Percentiles rank a stretch among this genome's conserved stretches.
Conservation (phyloP, 352 stramenopile genomes). For the Aphanomyces invadans region DNA sequence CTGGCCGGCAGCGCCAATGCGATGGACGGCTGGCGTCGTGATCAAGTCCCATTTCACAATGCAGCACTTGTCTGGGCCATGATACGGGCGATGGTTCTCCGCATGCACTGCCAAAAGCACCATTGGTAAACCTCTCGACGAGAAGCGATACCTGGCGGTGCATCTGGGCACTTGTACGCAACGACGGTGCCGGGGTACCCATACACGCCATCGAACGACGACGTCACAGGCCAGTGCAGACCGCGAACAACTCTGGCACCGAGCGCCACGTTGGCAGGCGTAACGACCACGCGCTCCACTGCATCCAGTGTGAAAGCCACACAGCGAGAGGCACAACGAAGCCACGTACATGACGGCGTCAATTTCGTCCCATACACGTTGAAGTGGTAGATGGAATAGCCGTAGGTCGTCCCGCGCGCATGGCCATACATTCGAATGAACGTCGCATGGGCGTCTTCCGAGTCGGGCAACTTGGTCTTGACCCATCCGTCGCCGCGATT, state of each 20-base stretch:
- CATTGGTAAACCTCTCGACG: background rate
- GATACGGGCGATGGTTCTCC: background rate
- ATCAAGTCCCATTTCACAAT: conserved; percentile 12
- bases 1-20: background rate
- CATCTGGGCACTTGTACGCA: background rate
- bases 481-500: background rate
- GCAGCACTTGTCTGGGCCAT: conserved; percentile 1
- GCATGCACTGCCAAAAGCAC: background rate
- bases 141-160: background rate
- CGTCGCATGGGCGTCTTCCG: background rate
- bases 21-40: background rate
- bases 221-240: conserved; percentile 1
- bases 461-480: background rate
- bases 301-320: no score
- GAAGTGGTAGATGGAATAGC: conserved; percentile 15
- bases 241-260: background rate
- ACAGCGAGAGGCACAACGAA: background rate
- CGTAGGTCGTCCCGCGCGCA: background rate
- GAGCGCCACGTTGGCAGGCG: background rate
- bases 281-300: background rate
- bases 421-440: conserved; percentile 7
- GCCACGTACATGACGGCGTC: background rate
- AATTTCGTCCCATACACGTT: background rate
- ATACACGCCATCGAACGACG: conserved; percentile 2
- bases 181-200: conserved; percentile 1